These are phyloP conservation scores for Candida krabiensis DNA, from an alignment of 805 yeast genomes.

Conservation along the genomic window DNA sequence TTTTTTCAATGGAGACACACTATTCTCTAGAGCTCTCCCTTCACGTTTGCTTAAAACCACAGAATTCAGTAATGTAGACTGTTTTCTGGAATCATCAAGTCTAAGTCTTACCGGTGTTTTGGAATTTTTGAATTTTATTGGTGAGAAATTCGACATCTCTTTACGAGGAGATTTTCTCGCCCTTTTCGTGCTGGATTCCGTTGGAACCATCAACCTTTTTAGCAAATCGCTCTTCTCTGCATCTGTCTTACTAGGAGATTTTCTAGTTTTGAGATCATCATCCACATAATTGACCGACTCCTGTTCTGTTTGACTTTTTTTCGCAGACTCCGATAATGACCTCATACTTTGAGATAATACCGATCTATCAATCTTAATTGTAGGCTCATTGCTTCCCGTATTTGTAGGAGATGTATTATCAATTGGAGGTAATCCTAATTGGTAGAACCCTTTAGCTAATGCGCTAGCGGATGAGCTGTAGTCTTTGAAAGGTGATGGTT, in stretches of 20 bases:
- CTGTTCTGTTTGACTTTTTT: not conserved
- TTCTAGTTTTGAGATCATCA: constrained; percentile 1
- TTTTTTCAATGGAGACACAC: constrained; percentile 8
- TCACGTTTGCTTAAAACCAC: constrained; percentile 10
- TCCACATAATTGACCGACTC: no score
- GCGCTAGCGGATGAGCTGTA: constrained; percentile 1
- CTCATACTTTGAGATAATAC: constrained; percentile 8
- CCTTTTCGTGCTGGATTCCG: constrained; percentile 24
- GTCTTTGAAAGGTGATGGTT: constrained; percentile 25
- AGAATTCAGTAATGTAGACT: constrained; percentile 9
- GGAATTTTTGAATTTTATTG: constrained; percentile 3
- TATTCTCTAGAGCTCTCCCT: not conserved
- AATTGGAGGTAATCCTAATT: constrained; percentile 24
- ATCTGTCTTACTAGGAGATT: constrained; percentile 8
- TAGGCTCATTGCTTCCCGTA: constrained; percentile 28
- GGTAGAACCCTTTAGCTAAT: constrained; percentile 12
- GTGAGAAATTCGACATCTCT: constrained; percentile 4
- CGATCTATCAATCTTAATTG: constrained; percentile 26
- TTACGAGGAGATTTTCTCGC: constrained; percentile 12
- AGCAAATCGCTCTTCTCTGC: constrained; percentile 13
- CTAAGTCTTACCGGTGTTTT: constrained; percentile 9
- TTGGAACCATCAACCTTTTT: constrained; percentile 26
- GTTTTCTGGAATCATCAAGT: constrained; percentile 6
- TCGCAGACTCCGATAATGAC: constrained; percentile 9
- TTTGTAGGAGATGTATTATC: constrained; percentile 16